Base-by-base conservation (phyloP, 352 stramenopile species). In the Phytopythium ostracodes region DNA sequence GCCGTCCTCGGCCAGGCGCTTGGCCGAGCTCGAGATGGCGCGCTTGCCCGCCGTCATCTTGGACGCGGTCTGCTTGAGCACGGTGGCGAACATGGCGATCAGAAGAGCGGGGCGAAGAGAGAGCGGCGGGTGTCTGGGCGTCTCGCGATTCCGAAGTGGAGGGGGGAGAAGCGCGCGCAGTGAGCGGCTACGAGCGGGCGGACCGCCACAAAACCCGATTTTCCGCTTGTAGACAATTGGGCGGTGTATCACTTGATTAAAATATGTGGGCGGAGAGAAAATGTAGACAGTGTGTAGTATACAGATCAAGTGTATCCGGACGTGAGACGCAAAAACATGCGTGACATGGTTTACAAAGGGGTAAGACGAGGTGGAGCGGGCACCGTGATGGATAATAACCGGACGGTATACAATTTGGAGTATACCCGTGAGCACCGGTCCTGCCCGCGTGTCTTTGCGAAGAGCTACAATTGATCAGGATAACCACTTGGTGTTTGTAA, bases 21-120 rank as follows among this genome's bases (percentile, higher is more conserved):
- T 84, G 64, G 82, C 74, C 54, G 86, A 92, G 73, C 79, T 79
- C 35, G 81, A 84, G 73, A 95, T 92, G 67, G 71, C 65, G 72
- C 86, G 86, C 61, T 67, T 68, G 66, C 82, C 76, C 27, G 77
- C 76, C 65, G 64, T 79, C 70, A 89, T 77, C 69, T 88, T 84
- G 67, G 63, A 65, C 47, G 76, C 70, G 56, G 71, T 87, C 72
- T 88, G 77, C 82, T 91, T 91, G 60, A 84, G 77, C 65, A 82
- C 68, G 59, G 85, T 73, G 76, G 70, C 66, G 56, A 89, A 67
- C 81, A 91, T 78, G 36, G 55, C 29, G 55, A 29, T 29, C 15
- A 33, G 29, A 33, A 7, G 29, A 33, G 29, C 29, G 29, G 7
- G 49, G 24, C 29, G 36, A 8, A 17, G 33, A 22, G 24, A 17